Evolutionary conservation across 2,329 filamentous ascomycete species (phyloP).

Genomic region (Neofusicoccum sp.): DNA sequence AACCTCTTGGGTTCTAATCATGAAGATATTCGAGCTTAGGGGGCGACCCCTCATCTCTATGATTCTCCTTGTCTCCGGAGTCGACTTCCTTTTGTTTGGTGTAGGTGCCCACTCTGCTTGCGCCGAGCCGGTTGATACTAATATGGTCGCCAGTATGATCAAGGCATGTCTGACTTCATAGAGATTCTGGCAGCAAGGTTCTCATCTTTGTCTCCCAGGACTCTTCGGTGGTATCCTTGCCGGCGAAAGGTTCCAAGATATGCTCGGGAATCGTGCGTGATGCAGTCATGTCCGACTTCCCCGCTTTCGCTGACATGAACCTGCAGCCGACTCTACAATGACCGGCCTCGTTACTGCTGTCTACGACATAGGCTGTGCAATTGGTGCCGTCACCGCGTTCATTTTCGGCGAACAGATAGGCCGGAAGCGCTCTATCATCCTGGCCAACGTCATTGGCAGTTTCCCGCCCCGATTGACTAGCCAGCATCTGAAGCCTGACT

Average conservation of each 20-base stretch:
- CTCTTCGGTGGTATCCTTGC: slow-evolving; percentile 30
- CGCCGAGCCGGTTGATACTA: too few relatives aligned
- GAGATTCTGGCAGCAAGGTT: not conserved
- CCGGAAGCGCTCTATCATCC: slow-evolving; percentile 47
- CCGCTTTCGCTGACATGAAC: slow-evolving; percentile 22
- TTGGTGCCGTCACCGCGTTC: slow-evolving; percentile 54
- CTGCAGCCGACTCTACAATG: slow-evolving; percentile 35
- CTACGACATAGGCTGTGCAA: slow-evolving; percentile 60
- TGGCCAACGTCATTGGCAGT: slow-evolving; percentile 43
- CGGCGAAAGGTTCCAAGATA: slow-evolving; percentile 28
- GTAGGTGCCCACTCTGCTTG: not conserved
- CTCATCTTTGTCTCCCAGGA: slow-evolving; percentile 12
- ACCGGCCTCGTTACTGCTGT: slow-evolving; percentile 54
- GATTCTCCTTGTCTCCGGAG: not conserved
- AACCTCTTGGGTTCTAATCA: too few relatives aligned
- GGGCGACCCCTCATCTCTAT: not conserved
- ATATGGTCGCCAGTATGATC: not conserved
- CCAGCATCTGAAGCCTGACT: not conserved
- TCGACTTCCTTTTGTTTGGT: slow-evolving; percentile 1
- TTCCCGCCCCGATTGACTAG: not conserved
- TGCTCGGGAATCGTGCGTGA: slow-evolving; percentile 23
- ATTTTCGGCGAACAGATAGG: slow-evolving; percentile 50
- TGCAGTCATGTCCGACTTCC: not conserved
- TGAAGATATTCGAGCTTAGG: slow-evolving; percentile 3
- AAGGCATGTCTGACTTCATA: not conserved